Percentiles rank a stretch among this genome's conserved stretches.
Evolutionary conservation across 768 basidiomycete genomes (phyloP).

Genomic region (Suillus variegatus): DNA sequence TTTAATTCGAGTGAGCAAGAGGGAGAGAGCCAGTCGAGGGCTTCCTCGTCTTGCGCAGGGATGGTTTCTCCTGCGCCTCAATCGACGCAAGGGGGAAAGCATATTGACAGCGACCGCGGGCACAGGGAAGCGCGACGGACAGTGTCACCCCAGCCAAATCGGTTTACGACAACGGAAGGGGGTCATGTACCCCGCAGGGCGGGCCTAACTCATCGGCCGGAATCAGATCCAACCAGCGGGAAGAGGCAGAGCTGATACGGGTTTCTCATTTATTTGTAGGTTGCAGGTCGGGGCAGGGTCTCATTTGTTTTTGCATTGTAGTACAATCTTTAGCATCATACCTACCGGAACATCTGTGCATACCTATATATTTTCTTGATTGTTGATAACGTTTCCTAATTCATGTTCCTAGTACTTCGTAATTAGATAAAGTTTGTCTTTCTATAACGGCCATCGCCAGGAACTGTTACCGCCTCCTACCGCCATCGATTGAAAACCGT

Average conservation of each 20-base stretch:
- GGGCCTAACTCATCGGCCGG: background rate
- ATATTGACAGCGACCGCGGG: background rate
- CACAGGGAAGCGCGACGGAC: background rate
- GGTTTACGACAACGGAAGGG: background rate
- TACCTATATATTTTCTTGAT: slow-evolving; percentile 1
- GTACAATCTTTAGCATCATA: slow-evolving; percentile 5
- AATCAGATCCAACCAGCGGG: background rate
- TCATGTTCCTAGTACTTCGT: background rate
- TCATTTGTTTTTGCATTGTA: background rate
- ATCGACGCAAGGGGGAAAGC: background rate
- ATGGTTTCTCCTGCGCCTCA: background rate
- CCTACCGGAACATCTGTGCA: slow-evolving; percentile 2
- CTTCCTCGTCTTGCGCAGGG: background rate
- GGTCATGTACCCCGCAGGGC: background rate
- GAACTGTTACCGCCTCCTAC: background rate
- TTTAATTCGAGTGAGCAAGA: slow-evolving; percentile 5
- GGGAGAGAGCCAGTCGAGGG: background rate
- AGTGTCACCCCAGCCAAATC: background rate
- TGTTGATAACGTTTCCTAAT: background rate
- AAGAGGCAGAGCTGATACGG: background rate
- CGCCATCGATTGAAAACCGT: background rate
- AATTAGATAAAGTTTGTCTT: background rate
- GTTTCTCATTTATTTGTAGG: background rate
- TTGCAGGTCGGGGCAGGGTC: background rate
- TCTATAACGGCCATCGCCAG: background rate